Evolutionary conservation across 2,329 filamentous ascomycete species (phyloP).

Genomic region (Dendrostoma leiphaemia): DNA sequence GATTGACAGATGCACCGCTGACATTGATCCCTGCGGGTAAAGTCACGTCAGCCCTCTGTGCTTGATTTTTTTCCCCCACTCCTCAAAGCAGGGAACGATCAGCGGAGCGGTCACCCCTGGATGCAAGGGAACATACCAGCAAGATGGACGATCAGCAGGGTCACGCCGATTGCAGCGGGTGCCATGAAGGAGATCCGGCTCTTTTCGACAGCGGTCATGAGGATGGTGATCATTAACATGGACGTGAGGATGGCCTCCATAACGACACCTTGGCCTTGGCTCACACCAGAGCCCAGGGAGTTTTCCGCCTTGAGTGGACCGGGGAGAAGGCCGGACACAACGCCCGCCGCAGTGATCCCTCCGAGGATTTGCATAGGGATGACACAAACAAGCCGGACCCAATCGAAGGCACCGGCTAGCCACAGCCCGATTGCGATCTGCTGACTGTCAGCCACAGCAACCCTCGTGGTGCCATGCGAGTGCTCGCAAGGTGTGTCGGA

Average conservation of each 20-base stretch:
- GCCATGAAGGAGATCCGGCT: slow-evolving; percentile 52
- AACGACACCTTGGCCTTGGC: slow-evolving; percentile 45
- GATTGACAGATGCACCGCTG: slow-evolving; percentile 44
- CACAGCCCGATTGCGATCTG: slow-evolving; percentile 42
- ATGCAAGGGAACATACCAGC: not conserved
- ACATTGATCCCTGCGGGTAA: slow-evolving; percentile 1
- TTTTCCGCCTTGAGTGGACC: slow-evolving; percentile 42
- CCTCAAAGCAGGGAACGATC: too few species aligned
- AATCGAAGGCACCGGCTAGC: slow-evolving; percentile 41
- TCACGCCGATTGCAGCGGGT: slow-evolving; percentile 1
- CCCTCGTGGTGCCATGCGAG: not conserved
- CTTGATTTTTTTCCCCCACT: too few species aligned
- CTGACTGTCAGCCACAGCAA: not conserved
- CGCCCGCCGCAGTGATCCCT: slow-evolving; percentile 37
- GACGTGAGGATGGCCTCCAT: slow-evolving; percentile 53
- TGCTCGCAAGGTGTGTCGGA: too few species aligned
- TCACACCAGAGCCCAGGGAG: slow-evolving; percentile 39
- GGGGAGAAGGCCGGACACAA: slow-evolving; percentile 37
- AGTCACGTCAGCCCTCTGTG: too few species aligned
- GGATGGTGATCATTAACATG: slow-evolving; percentile 48
- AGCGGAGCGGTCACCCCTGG: too few species aligned
- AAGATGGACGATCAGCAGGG: slow-evolving; percentile 3
- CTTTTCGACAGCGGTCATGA: slow-evolving; percentile 59
- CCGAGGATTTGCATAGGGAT: slow-evolving; percentile 19
- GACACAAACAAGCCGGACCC: slow-evolving; percentile 36